A percentile compares a stretch with the other conserved stretches of the same genome.
These are phyloP conservation scores for Cyclotella choctawhatcheeana DNA, from an alignment of 108 stramenopile species.

Conservation along the genomic window DNA sequence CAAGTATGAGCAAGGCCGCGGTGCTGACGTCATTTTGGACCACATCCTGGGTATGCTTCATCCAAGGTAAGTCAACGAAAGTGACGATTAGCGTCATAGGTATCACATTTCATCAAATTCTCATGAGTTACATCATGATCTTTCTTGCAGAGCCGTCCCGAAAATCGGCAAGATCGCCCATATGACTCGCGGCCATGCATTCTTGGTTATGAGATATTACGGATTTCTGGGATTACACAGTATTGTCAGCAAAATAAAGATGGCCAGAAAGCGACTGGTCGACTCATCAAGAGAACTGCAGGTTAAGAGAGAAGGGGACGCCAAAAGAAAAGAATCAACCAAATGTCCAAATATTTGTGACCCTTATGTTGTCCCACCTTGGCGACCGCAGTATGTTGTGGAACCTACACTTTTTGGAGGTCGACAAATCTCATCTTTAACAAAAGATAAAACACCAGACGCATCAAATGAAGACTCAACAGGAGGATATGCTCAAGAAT, in stretches of 20 bases:
- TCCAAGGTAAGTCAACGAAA: conserved; percentile 82
- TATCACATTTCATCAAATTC: no score
- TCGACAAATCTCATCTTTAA: conserved; percentile 35
- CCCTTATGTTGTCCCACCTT: conserved; percentile 52
- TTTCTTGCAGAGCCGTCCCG: conserved; percentile 43
- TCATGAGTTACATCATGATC: background rate
- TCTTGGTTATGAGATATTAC: conserved; percentile 89
- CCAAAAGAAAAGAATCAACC: conserved; percentile 15
- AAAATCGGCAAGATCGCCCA: conserved; percentile 66
- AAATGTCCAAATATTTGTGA: conserved; percentile 39
- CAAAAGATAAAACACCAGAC: background rate
- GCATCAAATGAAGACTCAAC: background rate
- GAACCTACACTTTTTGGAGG: conserved; percentile 79
- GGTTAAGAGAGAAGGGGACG: conserved; percentile 40
- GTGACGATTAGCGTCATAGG: no score
- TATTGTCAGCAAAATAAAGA: conserved; percentile 70
- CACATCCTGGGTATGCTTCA: conserved; percentile 88
- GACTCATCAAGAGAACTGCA: conserved; percentile 86
- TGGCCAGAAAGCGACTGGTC: conserved; percentile 82
- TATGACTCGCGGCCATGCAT: conserved; percentile 83
- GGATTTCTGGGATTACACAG: conserved; percentile 87
- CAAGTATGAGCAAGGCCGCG: conserved; percentile 71
- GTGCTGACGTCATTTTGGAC: conserved; percentile 77
- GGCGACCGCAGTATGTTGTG: conserved; percentile 54
- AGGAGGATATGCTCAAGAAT: conserved; percentile 74